Percentiles rank a stretch among this genome's conserved stretches.
Evolutionary conservation across 305 asterid species (phyloP).

Genomic region (Plantago lanceolata): DNA sequence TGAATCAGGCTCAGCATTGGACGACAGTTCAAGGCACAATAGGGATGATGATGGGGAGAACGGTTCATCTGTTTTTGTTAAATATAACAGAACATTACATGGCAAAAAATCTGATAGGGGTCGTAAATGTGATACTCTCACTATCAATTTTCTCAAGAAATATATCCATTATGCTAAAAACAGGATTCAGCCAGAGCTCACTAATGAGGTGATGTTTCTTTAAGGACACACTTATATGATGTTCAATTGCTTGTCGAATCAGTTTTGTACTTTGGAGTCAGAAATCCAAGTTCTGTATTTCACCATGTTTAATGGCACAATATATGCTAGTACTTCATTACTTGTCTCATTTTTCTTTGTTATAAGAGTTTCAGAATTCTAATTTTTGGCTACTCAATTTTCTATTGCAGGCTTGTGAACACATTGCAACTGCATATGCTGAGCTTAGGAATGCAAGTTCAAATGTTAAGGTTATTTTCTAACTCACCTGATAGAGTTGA

Average conservation of each 20-base stretch:
- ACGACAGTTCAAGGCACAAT: slow-evolving; percentile 48
- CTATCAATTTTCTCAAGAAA: slow-evolving; percentile 84
- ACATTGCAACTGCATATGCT: slow-evolving; percentile 87
- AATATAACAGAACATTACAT: slow-evolving; percentile 81
- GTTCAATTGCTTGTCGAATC: neutral
- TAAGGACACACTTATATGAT: neutral
- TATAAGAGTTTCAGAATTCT: slow-evolving; percentile 10
- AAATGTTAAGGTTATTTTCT: slow-evolving; percentile 58
- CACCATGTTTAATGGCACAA: neutral
- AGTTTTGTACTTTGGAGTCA: slow-evolving; percentile 7
- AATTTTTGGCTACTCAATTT: slow-evolving; percentile 24
- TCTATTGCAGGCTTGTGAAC: slow-evolving; percentile 73
- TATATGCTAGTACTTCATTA: neutral
- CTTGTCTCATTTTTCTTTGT: neutral
- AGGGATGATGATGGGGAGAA: slow-evolving; percentile 63
- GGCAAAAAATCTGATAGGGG: slow-evolving; percentile 55
- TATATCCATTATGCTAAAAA: slow-evolving; percentile 85
- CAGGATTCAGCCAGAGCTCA: slow-evolving; percentile 90
- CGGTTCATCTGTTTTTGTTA: slow-evolving; percentile 71
- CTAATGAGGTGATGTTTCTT: slow-evolving; percentile 69
- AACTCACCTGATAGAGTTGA: slow-evolving; percentile 18
- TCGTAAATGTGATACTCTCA: slow-evolving; percentile 67
- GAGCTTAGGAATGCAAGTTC: slow-evolving; percentile 90
- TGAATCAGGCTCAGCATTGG: slow-evolving; percentile 44
- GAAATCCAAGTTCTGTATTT: slow-evolving; percentile 1